These are phyloP conservation scores for Podospora tetraspora DNA, from an alignment of 495 filamentous ascomycete species.

Conservation along the genomic window DNA sequence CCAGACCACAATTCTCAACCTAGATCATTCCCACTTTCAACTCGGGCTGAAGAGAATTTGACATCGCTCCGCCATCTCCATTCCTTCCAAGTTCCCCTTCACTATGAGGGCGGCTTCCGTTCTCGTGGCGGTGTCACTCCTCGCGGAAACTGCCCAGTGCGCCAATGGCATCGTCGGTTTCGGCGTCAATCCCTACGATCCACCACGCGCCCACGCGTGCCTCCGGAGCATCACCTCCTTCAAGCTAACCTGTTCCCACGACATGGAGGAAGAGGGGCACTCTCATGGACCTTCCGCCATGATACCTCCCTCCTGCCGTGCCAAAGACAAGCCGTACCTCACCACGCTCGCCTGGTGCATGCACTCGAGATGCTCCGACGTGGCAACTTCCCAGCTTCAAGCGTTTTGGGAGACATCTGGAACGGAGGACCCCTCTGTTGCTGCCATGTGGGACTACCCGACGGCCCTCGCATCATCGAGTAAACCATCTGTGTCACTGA, in stretches of 20 bases:
- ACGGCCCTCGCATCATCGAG: constrained; percentile 9
- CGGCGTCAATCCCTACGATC: constrained; percentile 32
- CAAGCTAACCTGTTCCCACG: constrained; percentile 28
- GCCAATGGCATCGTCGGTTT: constrained; percentile 31
- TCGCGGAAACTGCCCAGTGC: background rate
- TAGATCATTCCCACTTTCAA: background rate
- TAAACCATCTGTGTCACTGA: background rate
- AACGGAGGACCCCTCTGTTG: constrained; percentile 5
- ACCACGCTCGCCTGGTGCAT: constrained; percentile 39
- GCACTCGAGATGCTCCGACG: constrained; percentile 22
- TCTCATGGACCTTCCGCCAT: constrained; percentile 13
- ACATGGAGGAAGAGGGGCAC: constrained; percentile 11
- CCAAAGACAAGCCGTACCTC: constrained; percentile 32
- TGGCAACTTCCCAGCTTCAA: constrained; percentile 26
- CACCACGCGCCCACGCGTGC: constrained; percentile 33
- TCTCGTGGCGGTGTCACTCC: background rate
- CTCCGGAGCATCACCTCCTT: constrained; percentile 20
- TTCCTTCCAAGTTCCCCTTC: background rate
- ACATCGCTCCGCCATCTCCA: background rate
- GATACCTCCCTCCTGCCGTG: constrained; percentile 34
- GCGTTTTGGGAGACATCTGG: constrained; percentile 26
- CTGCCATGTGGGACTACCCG: constrained; percentile 17
- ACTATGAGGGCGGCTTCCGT: background rate
- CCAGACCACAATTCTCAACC: background rate
- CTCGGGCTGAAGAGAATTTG: background rate